These are phyloP conservation scores for Phalaenopsis equestris DNA, from an alignment of 106 monocot genomes.

Conservation along the genomic window DNA sequence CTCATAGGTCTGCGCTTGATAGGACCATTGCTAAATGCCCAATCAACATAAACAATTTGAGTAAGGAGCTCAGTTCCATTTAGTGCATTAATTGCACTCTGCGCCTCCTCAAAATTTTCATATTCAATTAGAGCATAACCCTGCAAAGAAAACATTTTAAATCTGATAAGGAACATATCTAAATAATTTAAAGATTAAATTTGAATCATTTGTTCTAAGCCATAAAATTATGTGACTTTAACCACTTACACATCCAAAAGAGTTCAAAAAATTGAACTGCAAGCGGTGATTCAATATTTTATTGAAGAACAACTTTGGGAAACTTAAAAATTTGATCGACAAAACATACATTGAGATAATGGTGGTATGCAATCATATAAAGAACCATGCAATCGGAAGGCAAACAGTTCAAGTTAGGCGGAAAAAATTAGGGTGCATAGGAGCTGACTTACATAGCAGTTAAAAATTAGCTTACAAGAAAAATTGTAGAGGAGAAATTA, in stretches of 20 bases:
- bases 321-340: neutral
- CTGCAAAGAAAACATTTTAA: slow-evolving; percentile 21
- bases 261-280: neutral
- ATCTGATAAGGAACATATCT: neutral
- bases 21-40: slow-evolving; percentile 95
- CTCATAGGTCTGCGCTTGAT: slow-evolving; percentile 54
- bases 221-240: neutral
- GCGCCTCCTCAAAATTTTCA: slow-evolving; percentile 71
- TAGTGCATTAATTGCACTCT: slow-evolving; percentile 58
- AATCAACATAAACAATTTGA: slow-evolving; percentile 69
- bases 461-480: neutral
- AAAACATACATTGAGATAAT: neutral
- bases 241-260: neutral
- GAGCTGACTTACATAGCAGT: neutral
- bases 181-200: neutral
- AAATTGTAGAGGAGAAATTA: neutral
- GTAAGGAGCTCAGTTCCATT: slow-evolving; percentile 67
- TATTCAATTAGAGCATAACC: slow-evolving; percentile 96
- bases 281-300: neutral
- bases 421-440: neutral
- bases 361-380: neutral
- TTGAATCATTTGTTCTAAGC: neutral
- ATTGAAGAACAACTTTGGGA: neutral
- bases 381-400: neutral
- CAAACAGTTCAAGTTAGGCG: neutral